Base-by-base conservation (phyloP, 164 flowering plant species). In the Magnolia officinalis region DNA sequence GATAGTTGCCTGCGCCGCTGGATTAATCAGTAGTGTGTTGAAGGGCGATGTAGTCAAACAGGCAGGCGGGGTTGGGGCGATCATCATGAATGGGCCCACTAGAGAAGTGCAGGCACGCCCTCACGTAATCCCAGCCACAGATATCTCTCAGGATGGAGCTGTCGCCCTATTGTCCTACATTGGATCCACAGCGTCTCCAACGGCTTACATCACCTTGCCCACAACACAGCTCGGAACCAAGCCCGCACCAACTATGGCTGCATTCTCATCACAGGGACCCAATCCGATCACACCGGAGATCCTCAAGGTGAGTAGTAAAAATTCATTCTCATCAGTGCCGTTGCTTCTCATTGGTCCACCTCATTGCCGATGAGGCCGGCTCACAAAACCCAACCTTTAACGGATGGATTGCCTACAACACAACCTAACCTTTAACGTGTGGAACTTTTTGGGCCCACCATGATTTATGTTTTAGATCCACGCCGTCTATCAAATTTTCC, bases 61-160 rank as follows among this genome's bases (percentile, higher is more conserved):
- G 58, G 85, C 83, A 10, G 78, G 94, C 61, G 92, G 91, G 0
- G 78, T 21, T 0, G 82, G 45, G 14, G 80, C 59, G 0, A 80
- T 88, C 70, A 79, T 81, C 19, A 89, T 74, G 89, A 87, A 14
- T 4, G 74, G 63, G 84, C 85, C 88, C 1, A 90, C 90, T 8
- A 89, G 0, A 1, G 86, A 80, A 3, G 16, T 87, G 6, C 50
- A 76, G 0, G 77, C 90, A 0, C 89, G 86, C 26, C 73, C 82
- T 50, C 89, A 87, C 65, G 20, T 86, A 14, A 82, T 89, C 45
- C 90, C 95, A 4, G 86, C 91, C 4, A 50, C 84, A 1, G 87
- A 85, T 2, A 37, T 89, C 72, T 9, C 13, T 14, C 59, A 1
- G 96, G 16, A 89, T 73, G 7, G 95, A 90, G 29, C 84, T 78